Percentiles rank a stretch among this genome's conserved stretches.
Conservation (phyloP, 257 asterid genomes). For the Primulina huaijiensis region DNA sequence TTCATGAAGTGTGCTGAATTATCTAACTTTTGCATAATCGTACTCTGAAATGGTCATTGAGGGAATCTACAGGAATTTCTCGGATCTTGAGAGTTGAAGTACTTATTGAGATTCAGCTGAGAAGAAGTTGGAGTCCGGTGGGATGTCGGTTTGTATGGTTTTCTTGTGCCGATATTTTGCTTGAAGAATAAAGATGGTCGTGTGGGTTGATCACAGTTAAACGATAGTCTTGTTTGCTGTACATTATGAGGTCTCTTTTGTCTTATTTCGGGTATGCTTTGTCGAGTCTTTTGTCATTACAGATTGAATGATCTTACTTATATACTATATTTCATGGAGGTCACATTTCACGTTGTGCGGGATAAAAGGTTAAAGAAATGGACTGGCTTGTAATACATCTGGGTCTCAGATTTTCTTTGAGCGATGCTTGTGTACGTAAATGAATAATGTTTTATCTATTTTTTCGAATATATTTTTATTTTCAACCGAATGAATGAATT, state of each 20-base stretch:
- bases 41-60: neutral
- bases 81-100: constrained; percentile 13
- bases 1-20: constrained; percentile 5
- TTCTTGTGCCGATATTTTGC: constrained; percentile 15
- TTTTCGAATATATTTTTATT: no score
- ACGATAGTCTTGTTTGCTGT: constrained; percentile 3
- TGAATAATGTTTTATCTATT: no score
- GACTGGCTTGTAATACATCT: neutral
- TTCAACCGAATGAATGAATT: no score
- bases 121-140: constrained; percentile 25
- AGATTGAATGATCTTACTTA: constrained; percentile 9
- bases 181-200: constrained; percentile 18
- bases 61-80: constrained; percentile 32
- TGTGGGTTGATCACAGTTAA: constrained; percentile 13
- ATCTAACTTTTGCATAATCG: neutral
- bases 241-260: constrained; percentile 25
- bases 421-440: neutral
- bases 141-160: constrained; percentile 20
- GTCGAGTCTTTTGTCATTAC: constrained; percentile 17
- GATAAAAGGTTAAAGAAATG: constrained; percentile 28
- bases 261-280: constrained; percentile 19
- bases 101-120: constrained; percentile 22
- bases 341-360: constrained; percentile 18
- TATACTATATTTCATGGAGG: constrained; percentile 27
- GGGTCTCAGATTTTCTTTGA: neutral